A percentile compares a stretch with the other conserved stretches of the same genome.
phyloP scores from a whole-genome alignment of 352 stramenopile genomes.

The Globisporangium echinulatum region DNA sequence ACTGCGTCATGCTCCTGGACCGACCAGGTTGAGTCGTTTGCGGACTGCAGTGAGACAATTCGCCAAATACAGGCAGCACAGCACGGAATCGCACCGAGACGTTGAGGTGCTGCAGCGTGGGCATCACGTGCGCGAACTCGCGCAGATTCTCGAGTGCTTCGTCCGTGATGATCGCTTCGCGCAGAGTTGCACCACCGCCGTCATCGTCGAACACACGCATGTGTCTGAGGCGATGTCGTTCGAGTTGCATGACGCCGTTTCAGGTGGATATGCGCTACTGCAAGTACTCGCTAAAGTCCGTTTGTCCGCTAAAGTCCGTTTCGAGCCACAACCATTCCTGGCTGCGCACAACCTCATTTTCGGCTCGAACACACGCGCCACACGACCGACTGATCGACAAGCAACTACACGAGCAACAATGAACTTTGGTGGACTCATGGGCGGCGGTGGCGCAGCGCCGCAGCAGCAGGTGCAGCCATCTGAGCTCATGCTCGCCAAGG shows the following conservation, averaged over 20 bases:
- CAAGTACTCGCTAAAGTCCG: not conserved
- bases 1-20: no score
- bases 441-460: slow-evolving; percentile 34
- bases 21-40: no score
- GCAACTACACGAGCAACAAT: slow-evolving; percentile 22
- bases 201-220: slow-evolving; percentile 37
- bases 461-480: slow-evolving; percentile 60
- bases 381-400: not conserved
- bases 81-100: slow-evolving; percentile 29
- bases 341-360: no score
- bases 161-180: slow-evolving; percentile 48
- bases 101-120: slow-evolving; percentile 43
- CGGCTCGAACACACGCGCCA: no score
- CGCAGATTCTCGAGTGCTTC: slow-evolving; percentile 34
- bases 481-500: slow-evolving; percentile 86
- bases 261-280: no score
- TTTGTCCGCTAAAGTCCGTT: not conserved
- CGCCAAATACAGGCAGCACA: no score
- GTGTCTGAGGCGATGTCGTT: not conserved
- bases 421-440: slow-evolving; percentile 79
- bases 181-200: slow-evolving; percentile 6
- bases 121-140: slow-evolving; percentile 16
- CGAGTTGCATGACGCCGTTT: no score
- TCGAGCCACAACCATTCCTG: not conserved
- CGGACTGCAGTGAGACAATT: no score